phyloP scores from a whole-genome alignment of 2,329 filamentous ascomycete species.

The Aspergillus calidoustus region DNA sequence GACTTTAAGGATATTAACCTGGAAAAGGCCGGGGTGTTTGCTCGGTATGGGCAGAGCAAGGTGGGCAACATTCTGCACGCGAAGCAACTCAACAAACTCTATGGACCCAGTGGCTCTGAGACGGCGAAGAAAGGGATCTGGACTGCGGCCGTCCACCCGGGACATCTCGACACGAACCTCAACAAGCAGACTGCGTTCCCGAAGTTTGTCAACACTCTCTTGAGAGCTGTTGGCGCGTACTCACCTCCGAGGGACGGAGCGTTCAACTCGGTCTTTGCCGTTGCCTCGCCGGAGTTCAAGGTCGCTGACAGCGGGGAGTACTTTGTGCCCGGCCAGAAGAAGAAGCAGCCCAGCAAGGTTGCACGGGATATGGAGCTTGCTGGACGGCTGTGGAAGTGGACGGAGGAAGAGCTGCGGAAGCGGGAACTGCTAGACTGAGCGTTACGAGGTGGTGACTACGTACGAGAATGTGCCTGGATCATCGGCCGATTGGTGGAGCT shows the following conservation, averaged over 20 bases:
- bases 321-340: constrained; percentile 5
- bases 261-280: neutral
- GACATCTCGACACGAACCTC: neutral
- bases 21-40: neutral
- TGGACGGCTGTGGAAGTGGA: constrained; percentile 2
- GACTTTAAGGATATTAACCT: neutral
- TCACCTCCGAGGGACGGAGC: neutral
- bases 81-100: no score
- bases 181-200: constrained; percentile 3
- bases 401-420: neutral
- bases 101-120: no score
- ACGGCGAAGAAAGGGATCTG: neutral
- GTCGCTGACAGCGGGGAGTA: neutral
- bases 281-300: constrained; percentile 2
- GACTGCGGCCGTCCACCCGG: neutral
- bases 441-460: neutral
- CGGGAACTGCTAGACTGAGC: neutral
- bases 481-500: no score
- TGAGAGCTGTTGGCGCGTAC: neutral
- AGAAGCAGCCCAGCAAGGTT: neutral
- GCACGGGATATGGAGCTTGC: neutral
- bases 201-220: neutral
- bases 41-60: neutral
- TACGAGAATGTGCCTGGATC: no score
- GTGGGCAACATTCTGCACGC: no score